A percentile compares a stretch with the other conserved stretches of the same genome.
These are phyloP conservation scores for Lasiodiplodia theobromae DNA, from an alignment of 2,329 filamentous ascomycete genomes.

Conservation along the genomic window DNA sequence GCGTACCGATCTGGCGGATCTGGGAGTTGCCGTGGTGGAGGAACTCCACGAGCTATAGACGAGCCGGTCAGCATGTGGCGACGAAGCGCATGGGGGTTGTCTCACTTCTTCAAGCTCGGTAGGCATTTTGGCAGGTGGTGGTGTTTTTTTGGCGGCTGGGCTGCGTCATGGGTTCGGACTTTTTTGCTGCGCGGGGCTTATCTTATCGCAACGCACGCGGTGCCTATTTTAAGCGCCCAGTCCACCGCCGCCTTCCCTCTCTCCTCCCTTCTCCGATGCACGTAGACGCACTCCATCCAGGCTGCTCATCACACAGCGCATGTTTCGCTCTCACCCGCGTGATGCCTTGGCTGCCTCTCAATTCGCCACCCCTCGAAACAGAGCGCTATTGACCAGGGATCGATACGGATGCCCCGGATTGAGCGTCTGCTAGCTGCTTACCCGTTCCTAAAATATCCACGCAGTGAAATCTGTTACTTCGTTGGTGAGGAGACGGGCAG, in stretches of 20 bases:
- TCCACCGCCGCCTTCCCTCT: constrained; percentile 13
- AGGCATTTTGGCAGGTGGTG: constrained; percentile 47
- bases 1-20: constrained; percentile 78
- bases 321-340: constrained; percentile 12
- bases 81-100: background rate
- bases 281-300: background rate
- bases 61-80: background rate
- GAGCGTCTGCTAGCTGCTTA: background rate
- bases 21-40: constrained; percentile 91
- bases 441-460: constrained; percentile 20
- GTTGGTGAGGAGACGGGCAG: background rate
- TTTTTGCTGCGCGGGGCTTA: constrained; percentile 27
- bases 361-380: background rate
- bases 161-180: constrained; percentile 28
- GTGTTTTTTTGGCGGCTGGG: background rate
- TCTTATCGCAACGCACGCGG: constrained; percentile 24
- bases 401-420: background rate
- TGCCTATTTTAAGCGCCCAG: constrained; percentile 18
- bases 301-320: constrained; percentile 14
- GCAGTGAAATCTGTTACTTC: background rate
- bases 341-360: background rate
- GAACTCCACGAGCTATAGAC: constrained; percentile 81
- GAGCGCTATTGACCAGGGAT: constrained; percentile 5
- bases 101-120: constrained; percentile 59
- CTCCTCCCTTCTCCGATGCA: constrained; percentile 10